These are phyloP conservation scores for Phylloporus rhodoxanthus DNA, from an alignment of 768 basidiomycete genomes.

Conservation along the genomic window DNA sequence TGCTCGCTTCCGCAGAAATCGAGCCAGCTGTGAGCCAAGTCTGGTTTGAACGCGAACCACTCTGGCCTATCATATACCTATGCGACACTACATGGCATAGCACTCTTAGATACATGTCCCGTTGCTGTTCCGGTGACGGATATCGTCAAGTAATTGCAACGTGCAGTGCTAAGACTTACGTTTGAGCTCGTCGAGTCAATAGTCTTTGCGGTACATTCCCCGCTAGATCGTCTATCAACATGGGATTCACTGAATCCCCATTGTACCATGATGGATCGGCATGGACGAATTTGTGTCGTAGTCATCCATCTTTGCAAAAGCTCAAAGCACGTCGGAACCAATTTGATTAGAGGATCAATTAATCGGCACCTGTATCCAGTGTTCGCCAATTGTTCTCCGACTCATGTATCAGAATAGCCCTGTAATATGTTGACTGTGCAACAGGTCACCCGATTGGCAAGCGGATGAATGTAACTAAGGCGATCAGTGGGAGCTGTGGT, in stretches of 20 bases:
- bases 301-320: too few species aligned
- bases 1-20: conserved; percentile 43
- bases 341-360: neutral
- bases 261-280: conserved; percentile 35
- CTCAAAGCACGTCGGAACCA: too few species aligned
- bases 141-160: conserved; percentile 49
- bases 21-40: conserved; percentile 68
- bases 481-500: conserved; percentile 39
- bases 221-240: conserved; percentile 57
- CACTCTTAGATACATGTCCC: conserved; percentile 15
- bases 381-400: neutral
- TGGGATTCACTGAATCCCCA: conserved; percentile 60
- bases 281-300: conserved; percentile 45
- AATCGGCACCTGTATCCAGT: neutral
- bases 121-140: neutral
- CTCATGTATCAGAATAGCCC: neutral
- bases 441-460: too few species aligned
- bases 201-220: neutral
- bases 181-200: conserved; percentile 25
- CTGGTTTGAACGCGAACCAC: neutral
- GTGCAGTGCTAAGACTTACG: conserved; percentile 64
- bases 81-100: conserved; percentile 16
- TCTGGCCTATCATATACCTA: conserved; percentile 47
- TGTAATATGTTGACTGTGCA: neutral
- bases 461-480: neutral